Conservation (phyloP, 805 yeast species). For the Starmera caribaea region DNA sequence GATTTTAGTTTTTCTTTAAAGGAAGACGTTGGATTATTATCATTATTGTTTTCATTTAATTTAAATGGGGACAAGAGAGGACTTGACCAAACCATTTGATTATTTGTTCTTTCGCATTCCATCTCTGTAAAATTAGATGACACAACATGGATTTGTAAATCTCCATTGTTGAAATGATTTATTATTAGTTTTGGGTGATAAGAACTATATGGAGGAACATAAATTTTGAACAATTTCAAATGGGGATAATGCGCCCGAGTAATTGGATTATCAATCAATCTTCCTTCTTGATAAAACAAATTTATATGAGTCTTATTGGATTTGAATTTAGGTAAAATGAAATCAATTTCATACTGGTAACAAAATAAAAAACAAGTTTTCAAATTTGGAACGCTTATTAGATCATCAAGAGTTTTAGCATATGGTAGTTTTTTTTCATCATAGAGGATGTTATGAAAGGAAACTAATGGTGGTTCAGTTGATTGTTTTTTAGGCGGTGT, state of each 20-base stretch:
- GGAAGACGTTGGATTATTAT: slow-evolving; percentile 1
- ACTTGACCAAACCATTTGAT: slow-evolving; percentile 60
- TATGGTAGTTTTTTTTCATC: neutral
- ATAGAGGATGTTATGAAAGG: slow-evolving; percentile 1
- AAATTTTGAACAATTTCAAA: slow-evolving; percentile 19
- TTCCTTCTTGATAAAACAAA: slow-evolving; percentile 23
- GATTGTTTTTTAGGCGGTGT: neutral
- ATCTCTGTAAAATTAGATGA: slow-evolving; percentile 47
- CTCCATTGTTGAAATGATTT: slow-evolving; percentile 37
- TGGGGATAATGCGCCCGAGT: slow-evolving; percentile 3
- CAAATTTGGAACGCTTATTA: neutral
- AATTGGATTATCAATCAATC: slow-evolving; percentile 12
- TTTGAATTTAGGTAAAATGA: neutral
- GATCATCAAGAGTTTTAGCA: slow-evolving; percentile 1
- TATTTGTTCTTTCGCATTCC: slow-evolving; percentile 43
- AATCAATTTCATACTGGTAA: neutral
- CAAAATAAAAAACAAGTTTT: neutral
- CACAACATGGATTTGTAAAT: slow-evolving; percentile 43
- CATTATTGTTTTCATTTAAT: neutral
- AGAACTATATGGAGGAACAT: slow-evolving; percentile 30
- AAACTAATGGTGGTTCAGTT: neutral
- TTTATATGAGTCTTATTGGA: neutral
- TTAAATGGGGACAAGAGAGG: slow-evolving; percentile 25
- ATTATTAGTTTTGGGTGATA: slow-evolving; percentile 68
- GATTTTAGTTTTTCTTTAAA: slow-evolving; percentile 36